A percentile compares a stretch with the other conserved stretches of the same genome.
Conservation (phyloP, 2,329 filamentous ascomycete species). For the Arthroderma uncinatum region DNA sequence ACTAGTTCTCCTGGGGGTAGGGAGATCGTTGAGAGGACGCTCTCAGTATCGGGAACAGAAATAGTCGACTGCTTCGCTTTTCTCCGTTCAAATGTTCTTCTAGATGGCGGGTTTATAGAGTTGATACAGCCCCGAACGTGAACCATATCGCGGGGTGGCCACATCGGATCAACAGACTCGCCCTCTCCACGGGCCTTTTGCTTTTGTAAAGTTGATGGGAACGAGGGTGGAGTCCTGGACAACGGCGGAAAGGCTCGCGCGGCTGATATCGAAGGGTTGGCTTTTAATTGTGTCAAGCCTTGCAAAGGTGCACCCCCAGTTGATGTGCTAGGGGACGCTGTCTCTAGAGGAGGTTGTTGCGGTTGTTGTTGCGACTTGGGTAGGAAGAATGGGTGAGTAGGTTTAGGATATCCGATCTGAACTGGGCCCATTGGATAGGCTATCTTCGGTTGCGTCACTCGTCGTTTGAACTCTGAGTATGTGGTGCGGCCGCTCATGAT, state of each 20-base stretch:
- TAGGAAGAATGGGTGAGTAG: constrained; percentile 59
- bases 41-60: constrained; percentile 26
- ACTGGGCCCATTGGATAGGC: constrained; percentile 15
- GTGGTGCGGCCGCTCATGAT: constrained; percentile 43
- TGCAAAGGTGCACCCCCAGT: not conserved
- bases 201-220: not conserved
- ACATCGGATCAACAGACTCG: constrained; percentile 27
- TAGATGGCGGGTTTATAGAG: not conserved
- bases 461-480: constrained; percentile 13
- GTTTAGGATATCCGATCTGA: constrained; percentile 25
- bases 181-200: not conserved
- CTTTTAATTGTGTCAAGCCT: not conserved
- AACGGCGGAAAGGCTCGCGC: not conserved
- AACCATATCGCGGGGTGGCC: constrained; percentile 29
- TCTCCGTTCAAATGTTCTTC: constrained; percentile 17
- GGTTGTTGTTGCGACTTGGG: constrained; percentile 35
- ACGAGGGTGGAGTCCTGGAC: not conserved
- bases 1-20: not conserved
- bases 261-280: not conserved
- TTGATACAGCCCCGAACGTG: constrained; percentile 37
- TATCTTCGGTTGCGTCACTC: not conserved
- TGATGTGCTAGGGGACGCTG: not conserved
- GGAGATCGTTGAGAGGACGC: constrained; percentile 18
- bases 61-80: constrained; percentile 31
- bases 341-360: not conserved